Evolutionary conservation across 345 rosid genomes (phyloP), one percentile per base, ranked within the genome.

Genomic region (Syzygium oleosum): DNA sequence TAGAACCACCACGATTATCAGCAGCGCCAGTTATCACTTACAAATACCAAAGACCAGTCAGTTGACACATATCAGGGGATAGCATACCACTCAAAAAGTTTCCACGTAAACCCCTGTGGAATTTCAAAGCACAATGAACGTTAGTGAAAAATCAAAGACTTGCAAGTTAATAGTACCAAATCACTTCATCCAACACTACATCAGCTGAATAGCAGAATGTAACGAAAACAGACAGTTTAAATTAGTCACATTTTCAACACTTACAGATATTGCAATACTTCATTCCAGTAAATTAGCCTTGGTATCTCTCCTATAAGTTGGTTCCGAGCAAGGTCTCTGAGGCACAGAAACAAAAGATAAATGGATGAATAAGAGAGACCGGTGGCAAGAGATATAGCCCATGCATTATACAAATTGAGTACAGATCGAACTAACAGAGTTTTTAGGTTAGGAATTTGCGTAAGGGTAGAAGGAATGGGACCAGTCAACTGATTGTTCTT

Each of bases 31-130:
- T 3, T 21, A 29, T 85, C 43, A 91, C 99, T 96, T 93, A 98
- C 99, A 98, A 96, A 88, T 94, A 98, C 99, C 99, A 98, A 90
- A 98, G 91, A 86, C 99, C 97, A 12, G 98, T 94, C 88, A 98
- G 92, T 88, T 98, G 99, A 80, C 99, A 98, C 93, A 98, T 95
- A 84, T 98, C 99, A 43, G 95, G 91, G 34, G 98, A 98, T 83
- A 98, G 87, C 1, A 95, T 92, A 88, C 99, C 99, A 21, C 94
- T 93, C 91, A 97, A 91, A n/a, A 87, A 87, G 89, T 98, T 98
- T 56, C 97, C 97, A 2, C 99, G 94, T 61, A 98, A 91, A 15
- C 99, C 99, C 11, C 99, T 98, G 93, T 17, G 68, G 85, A 78
- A 49, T 73, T 73, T 73, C 23, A 10, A 51, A 78, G 49, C 17